Percentiles rank a stretch among this genome's conserved stretches.
These are phyloP conservation scores for Hirsutella thompsonii DNA, from an alignment of 2,329 filamentous ascomycete species.

Conservation along the genomic window DNA sequence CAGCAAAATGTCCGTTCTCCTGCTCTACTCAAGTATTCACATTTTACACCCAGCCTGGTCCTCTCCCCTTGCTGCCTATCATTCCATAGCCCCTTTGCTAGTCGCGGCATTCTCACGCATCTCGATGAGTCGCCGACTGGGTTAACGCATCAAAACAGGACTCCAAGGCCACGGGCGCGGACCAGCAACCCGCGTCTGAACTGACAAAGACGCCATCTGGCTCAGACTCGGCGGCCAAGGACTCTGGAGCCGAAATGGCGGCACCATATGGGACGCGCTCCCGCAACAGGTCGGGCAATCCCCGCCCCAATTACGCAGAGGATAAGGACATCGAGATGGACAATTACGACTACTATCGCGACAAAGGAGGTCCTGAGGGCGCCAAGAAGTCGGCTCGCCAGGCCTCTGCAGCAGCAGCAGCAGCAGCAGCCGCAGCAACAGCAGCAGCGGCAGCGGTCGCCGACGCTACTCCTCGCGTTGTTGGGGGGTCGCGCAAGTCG, in stretches of 20 bases:
- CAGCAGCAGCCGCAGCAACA: too few relatives aligned
- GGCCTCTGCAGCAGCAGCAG: conserved; percentile 21
- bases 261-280: conserved; percentile 86
- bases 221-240: conserved; percentile 34
- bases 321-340: conserved; percentile 85
- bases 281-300: conserved; percentile 68
- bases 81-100: not conserved
- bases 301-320: conserved; percentile 90
- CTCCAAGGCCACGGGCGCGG: conserved; percentile 19
- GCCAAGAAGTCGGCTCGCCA: conserved; percentile 43
- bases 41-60: not conserved
- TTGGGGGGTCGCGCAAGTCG: conserved; percentile 27
- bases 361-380: conserved; percentile 39
- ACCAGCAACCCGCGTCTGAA: conserved; percentile 19
- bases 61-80: conserved; percentile 6
- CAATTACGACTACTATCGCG: conserved; percentile 53
- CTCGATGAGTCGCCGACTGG: not conserved
- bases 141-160: conserved; percentile 17
- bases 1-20: conserved; percentile 22
- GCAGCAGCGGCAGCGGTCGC: conserved; percentile 17
- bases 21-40: not conserved
- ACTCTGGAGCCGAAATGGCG: conserved; percentile 36
- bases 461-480: conserved; percentile 20
- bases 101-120: conserved; percentile 5
- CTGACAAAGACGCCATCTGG: conserved; percentile 35